These are phyloP conservation scores for Tylopilus intermedius DNA, from an alignment of 768 basidiomycete species.

Conservation along the genomic window DNA sequence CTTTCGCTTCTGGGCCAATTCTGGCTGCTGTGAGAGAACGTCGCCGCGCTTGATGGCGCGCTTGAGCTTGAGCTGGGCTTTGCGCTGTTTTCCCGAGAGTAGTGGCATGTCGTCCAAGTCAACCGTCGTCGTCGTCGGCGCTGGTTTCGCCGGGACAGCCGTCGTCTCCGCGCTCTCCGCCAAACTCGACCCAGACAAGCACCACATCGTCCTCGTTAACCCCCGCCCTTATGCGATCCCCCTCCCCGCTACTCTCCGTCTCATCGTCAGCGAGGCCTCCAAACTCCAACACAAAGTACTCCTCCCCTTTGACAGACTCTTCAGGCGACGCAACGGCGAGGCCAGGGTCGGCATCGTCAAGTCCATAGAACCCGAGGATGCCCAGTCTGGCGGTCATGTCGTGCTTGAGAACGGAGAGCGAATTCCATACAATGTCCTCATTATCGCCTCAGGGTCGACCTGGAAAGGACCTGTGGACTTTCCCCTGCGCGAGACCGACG, in stretches of 20 bases:
- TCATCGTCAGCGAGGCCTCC: slow-evolving; percentile 36
- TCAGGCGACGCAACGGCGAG: slow-evolving; percentile 43
- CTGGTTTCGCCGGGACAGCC: slow-evolving; percentile 41
- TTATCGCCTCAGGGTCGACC: slow-evolving; percentile 54
- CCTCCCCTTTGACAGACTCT: slow-evolving; percentile 49
- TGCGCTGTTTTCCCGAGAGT: slow-evolving; percentile 60
- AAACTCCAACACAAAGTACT: slow-evolving; percentile 41
- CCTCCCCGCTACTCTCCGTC: slow-evolving; percentile 49
- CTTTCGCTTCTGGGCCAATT: slow-evolving; percentile 9
- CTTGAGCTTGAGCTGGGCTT: slow-evolving; percentile 68
- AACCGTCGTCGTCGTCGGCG: slow-evolving; percentile 55
- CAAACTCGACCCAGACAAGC: slow-evolving; percentile 43
- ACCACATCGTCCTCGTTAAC: slow-evolving; percentile 53
- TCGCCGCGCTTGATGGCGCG: slow-evolving; percentile 85
- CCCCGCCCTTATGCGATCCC: slow-evolving; percentile 46
- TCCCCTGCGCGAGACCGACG: slow-evolving; percentile 32
- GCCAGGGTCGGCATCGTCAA: slow-evolving; percentile 32
- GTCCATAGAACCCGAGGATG: slow-evolving; percentile 35
- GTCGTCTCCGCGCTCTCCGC: slow-evolving; percentile 45
- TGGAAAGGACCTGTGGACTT: slow-evolving; percentile 50
- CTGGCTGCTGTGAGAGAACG: slow-evolving; percentile 32
- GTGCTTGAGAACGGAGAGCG: slow-evolving; percentile 46
- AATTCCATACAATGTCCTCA: slow-evolving; percentile 47
- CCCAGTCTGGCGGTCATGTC: slow-evolving; percentile 41
- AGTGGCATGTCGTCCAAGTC: slow-evolving; percentile 24